Conservation (phyloP, 1,284 basidiomycete species). For the Pterulicium gracile region DNA sequence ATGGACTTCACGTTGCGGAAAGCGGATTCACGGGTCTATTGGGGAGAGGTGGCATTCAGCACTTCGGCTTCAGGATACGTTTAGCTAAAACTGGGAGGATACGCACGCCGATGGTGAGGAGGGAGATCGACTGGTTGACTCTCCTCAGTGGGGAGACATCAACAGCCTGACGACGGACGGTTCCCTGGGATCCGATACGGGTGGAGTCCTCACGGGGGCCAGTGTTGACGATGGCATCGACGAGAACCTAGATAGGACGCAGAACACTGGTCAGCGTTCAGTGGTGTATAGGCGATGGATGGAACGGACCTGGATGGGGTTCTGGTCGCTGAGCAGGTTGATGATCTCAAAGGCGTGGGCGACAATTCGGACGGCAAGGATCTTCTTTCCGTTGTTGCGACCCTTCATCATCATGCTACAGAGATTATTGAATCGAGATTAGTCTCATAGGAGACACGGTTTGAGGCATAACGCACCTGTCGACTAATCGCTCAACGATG, state of each 20-base stretch:
- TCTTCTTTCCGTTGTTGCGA: constrained; percentile 99
- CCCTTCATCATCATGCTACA: constrained; percentile 98
- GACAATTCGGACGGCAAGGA: constrained; percentile 98
- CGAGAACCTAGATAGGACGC: constrained; percentile 49
- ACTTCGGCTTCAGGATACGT: neutral
- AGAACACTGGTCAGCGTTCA: constrained; percentile 1
- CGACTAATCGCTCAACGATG: constrained; percentile 98
- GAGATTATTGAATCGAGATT: constrained; percentile 4
- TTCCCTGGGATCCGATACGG: constrained; percentile 99
- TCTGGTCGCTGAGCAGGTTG: constrained; percentile 99
- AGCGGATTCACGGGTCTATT: constrained; percentile 93
- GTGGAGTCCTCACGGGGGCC: constrained; percentile 99
- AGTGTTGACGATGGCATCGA: constrained; percentile 99
- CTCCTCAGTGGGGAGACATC: constrained; percentile 98
- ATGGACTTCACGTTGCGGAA: constrained; percentile 99
- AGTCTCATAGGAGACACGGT: neutral
- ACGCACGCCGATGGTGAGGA: constrained; percentile 91
- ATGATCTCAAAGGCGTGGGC: constrained; percentile 99
- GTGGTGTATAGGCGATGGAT: neutral
- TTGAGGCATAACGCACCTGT: constrained; percentile 58
- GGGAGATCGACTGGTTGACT: constrained; percentile 95
- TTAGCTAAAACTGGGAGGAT: constrained; percentile 4
- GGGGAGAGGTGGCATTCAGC: neutral
- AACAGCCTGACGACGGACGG: constrained; percentile 98
- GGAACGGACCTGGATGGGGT: constrained; percentile 87